Evolutionary conservation across 2,329 filamentous ascomycete species (phyloP), one percentile per base, ranked within the genome.

Genomic region (Penicillium sp.): DNA sequence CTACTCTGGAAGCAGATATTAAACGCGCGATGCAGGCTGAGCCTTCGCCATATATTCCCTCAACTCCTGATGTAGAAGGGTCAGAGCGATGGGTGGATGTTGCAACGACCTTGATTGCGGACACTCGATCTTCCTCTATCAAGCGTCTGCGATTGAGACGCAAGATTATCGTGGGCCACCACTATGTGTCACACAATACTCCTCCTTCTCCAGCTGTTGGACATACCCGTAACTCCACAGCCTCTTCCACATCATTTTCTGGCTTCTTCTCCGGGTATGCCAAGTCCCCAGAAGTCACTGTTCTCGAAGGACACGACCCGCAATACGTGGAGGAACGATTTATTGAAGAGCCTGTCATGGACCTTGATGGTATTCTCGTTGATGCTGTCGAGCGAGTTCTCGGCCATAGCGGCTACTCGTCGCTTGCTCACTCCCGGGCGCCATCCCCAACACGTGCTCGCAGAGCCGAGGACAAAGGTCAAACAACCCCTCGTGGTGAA

Each of bases 371-470:
- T n/a, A 84, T 78, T 3, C 74, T 86, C 0, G 80, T 84, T 35
- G 82, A 85, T 65, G 83, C 83, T 8, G 75, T 86, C 23, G 84
- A 86, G 65, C 80, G 81, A 51, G 79, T 85, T 10, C 73, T 86
- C 3, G 77, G 74, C 3, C 77, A 75, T 42, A 78, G 76, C 48
- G 75, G 72, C 5, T 70, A 74, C 39, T 75, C 77, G 2, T 79
- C 77, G 0, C 66, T 76, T 35, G 70, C 68, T 16, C 75, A 75
- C 47, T 77, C 78, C 11, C 65, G 77, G 26, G 70, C 75, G 6
- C 70, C 75, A 10, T 79, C 78, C 4, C 75, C 75, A 16, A 72
- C 69, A 19, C 74, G 76, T 33, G 62, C 65, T 51, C 74, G 73
- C 9, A 69, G 65, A 49, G 69, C 66, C 10, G 74, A 73, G 49